Evolutionary conservation across 345 rosid genomes (phyloP).

Genomic region (Laguncularia racemosa): DNA sequence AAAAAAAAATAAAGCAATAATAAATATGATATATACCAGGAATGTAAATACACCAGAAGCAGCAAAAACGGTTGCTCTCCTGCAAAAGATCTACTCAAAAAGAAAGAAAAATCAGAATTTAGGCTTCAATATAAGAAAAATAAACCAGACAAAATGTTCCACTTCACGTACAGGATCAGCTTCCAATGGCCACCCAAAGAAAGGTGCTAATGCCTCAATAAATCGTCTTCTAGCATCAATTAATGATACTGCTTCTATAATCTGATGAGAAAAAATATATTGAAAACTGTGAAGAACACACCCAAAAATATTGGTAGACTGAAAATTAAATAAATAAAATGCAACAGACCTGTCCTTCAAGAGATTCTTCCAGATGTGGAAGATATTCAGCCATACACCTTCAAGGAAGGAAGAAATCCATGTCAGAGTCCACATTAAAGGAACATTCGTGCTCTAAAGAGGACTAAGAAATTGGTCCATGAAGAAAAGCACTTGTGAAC

Average conservation of each 20-base stretch:
- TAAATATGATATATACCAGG: slow-evolving; percentile 40
- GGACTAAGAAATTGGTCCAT: slow-evolving; percentile 2
- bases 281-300: background rate
- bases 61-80: slow-evolving; percentile 64
- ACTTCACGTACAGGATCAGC: slow-evolving; percentile 71
- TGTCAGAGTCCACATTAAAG: slow-evolving; percentile 8
- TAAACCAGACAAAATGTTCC: background rate
- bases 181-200: slow-evolving; percentile 84
- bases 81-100: slow-evolving; percentile 62
- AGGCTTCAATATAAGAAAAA: slow-evolving; percentile 5
- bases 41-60: slow-evolving; percentile 66
- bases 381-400: slow-evolving; percentile 99
- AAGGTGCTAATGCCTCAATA: slow-evolving; percentile 60
- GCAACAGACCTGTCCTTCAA: slow-evolving; percentile 67
- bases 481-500: slow-evolving; percentile 20
- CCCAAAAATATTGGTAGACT: background rate
- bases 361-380: slow-evolving; percentile 83
- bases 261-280: slow-evolving; percentile 22
- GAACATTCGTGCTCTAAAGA: slow-evolving; percentile 5
- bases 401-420: slow-evolving; percentile 14
- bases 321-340: background rate
- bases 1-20: background rate
- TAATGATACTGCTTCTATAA: slow-evolving; percentile 67
- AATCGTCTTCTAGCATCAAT: slow-evolving; percentile 61
- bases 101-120: slow-evolving; percentile 11